phyloP scores from a whole-genome alignment of 2,329 filamentous ascomycete species.

The Fusarium nelsonii region DNA sequence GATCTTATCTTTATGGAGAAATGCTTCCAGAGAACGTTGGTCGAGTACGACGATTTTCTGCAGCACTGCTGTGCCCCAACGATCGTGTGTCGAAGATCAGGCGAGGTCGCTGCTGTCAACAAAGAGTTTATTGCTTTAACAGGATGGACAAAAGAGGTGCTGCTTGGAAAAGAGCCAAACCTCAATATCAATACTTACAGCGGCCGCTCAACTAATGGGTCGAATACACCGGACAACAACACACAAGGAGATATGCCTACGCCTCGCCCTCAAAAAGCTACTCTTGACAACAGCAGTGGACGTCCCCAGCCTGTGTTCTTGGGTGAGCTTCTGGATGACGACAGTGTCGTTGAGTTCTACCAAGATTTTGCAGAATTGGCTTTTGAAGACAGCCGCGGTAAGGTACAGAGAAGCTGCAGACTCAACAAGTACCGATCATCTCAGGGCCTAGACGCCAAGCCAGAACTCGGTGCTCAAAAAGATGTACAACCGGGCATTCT shows the following conservation, averaged over 20 bases:
- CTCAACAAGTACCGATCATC: slow-evolving; percentile 90
- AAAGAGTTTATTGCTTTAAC: slow-evolving; percentile 98
- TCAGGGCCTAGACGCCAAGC: slow-evolving; percentile 62
- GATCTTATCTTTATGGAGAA: slow-evolving; percentile 99
- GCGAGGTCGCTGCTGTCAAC: slow-evolving; percentile 93
- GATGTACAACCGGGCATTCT: slow-evolving; percentile 61
- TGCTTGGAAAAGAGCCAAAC: slow-evolving; percentile 89
- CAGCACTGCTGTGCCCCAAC: slow-evolving; percentile 89
- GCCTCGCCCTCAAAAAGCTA: slow-evolving; percentile 63
- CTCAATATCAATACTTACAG: slow-evolving; percentile 79
- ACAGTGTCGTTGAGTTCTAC: slow-evolving; percentile 93
- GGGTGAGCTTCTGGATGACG: slow-evolving; percentile 92
- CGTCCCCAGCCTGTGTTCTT: slow-evolving; percentile 85
- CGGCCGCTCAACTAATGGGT: slow-evolving; percentile 56
- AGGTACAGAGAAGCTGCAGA: slow-evolving; percentile 84
- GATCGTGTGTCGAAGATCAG: slow-evolving; percentile 89
- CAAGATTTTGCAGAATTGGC: slow-evolving; percentile 94
- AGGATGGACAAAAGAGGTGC: slow-evolving; percentile 90
- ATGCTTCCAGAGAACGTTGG: slow-evolving; percentile 91
- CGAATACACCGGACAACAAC: slow-evolving; percentile 53
- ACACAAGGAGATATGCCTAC: slow-evolving; percentile 59
- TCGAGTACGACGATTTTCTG: slow-evolving; percentile 94
- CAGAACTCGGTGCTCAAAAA: slow-evolving; percentile 59
- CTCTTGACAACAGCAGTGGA: slow-evolving; percentile 59
- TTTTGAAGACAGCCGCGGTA: slow-evolving; percentile 89